Evolutionary conservation across 2,329 filamentous ascomycete species (phyloP), one percentile per base, ranked within the genome.

Genomic region (Rasamsonia emersonii): DNA sequence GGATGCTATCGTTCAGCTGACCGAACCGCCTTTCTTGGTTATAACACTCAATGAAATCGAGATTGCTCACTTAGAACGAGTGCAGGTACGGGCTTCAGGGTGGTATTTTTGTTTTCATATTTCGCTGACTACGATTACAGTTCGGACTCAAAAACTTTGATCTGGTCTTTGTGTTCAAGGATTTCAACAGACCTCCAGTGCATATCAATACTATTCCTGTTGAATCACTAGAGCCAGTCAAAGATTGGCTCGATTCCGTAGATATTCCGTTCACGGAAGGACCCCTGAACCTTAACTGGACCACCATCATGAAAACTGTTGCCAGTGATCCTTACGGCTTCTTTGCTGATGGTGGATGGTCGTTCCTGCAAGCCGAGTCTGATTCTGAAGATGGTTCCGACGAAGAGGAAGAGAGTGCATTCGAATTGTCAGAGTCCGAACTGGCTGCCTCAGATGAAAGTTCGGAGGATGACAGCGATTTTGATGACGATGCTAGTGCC

Each of bases 131-230:
- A 28, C 33, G 30, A 27, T 15, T 31, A 16, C 71, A 89, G 63
- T 98, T 98, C 51, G 93, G 91, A 19, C 72, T 98, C 40, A 95
- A 96, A 71, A 98, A 98, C 62, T 98, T 98, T 58, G 91, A 98
- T 62, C 78, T 98, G 59, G 91, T 98, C 13, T 88, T 96, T 52
- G 84, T 98, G 21, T 96, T 94, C 71, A 96, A 96, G 53, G 91
- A 98, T 64, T 96, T 94, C 61, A 77, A 82, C 33, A 77, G 88
- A n/a, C 63, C 85, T 3, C 89, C 89, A 1, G 82, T 82, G 35
- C 91, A 98, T 59, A 82, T 98, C 69, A 98, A 98, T 64, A 98
- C 91, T 5, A 96, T 98, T 42, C 93, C 91, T 0, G 86, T 98
- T 15, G 91, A 98, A 54, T 85, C 82, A 3, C 71, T 98, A 3